Evolutionary conservation across 208 protist species (phyloP), one percentile per base, ranked within the genome.

Genomic region (Wallacemonas collosoma): DNA sequence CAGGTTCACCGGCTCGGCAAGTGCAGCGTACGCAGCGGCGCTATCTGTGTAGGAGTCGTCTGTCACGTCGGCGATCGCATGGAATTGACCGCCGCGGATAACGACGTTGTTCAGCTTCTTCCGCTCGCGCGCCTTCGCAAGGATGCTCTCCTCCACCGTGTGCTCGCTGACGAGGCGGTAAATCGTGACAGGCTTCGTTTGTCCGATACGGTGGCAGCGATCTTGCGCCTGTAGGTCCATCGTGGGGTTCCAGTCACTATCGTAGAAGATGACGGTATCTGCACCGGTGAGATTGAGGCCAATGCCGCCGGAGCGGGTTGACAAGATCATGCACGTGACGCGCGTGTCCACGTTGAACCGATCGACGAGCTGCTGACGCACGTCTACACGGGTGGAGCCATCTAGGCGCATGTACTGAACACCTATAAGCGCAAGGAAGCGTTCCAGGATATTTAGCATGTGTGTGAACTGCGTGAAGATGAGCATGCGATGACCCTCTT

Each of bases 181-280:
- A 68, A 99, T 98, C 62, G 96, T 96, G 15, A 99, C 98, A 12
- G 98, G 90, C 47, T 93, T 87, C 1, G 95, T 99, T 73, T 99
- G 98, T 12, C 98, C 98, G 67, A 99, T 99, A 63, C 98, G 90
- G 73, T 99, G 98, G 71, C 92, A 98, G 44, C 98, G 85, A 73
- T 99, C 98, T 82, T 99, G 97, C 38, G 98, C 98, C 81, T 99
- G 98, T 44, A 96, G 83, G 75, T 99, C 98, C 91, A 99, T 99
- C 35, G 98, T 97, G 2, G 99, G 99, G 86, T 99, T 99, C 98
- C 98, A 99, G 82, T 99, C 98, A 41, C 82, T 96, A 83, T 99
- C 99, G 79, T 99, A 99, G 76, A 99, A 99, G 45, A 99, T 99
- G 55, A 99, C 98, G 14, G 97, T 99, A 79, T 99, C 98, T 6